Base-by-base conservation (phyloP, 176 grass and related monocot genomes). In the Juncus inflexus region DNA sequence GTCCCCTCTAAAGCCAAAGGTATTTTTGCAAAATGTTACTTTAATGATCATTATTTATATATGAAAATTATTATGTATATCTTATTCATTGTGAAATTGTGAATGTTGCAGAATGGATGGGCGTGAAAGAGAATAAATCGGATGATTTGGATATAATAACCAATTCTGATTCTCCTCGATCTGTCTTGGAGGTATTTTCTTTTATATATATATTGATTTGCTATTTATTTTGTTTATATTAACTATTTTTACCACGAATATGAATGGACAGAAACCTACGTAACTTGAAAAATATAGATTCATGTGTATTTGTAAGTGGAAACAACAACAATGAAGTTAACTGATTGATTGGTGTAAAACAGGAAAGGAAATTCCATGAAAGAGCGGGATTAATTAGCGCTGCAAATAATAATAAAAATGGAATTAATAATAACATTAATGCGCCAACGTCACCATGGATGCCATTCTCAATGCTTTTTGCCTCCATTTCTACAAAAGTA, bases 381-480 rank as follows among this genome's bases (percentile, higher is more conserved):
- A 14, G 9, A 9, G 15, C 51, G 37, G 19, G 55, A 56, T 39
- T 69, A 16, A 69, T 41, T 28, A 57, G 12, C 55, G 51, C 19
- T 28, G 19, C 36, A 52, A 47, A 37, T 52, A 15, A 57, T 57
- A 12, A 13, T 13, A 57, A 49, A 9, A 36, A 47, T 40, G 7
- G 10, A 15, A 28, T 39, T 65, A 16, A 66, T 39, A 66, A 47
- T 47, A 66, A 15, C 15, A 66, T 13, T 66, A 8, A 45, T 66
- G 39, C 45, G 10, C 68, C 77, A 37, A 78, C 76, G 15, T 90
- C 90, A 76, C 90, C 83, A 13, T 95, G 90, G 90, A 90, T 86
- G 83, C 80, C 90, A 40, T 89, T 95, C 40, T 81, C 83, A 15
- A 79, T 95, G 90, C 76, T 95, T 62, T 95, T 95, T 66, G 86